phyloP scores from a whole-genome alignment of 2,329 filamentous ascomycete species.

The Hirsutella minnesotensis region DNA sequence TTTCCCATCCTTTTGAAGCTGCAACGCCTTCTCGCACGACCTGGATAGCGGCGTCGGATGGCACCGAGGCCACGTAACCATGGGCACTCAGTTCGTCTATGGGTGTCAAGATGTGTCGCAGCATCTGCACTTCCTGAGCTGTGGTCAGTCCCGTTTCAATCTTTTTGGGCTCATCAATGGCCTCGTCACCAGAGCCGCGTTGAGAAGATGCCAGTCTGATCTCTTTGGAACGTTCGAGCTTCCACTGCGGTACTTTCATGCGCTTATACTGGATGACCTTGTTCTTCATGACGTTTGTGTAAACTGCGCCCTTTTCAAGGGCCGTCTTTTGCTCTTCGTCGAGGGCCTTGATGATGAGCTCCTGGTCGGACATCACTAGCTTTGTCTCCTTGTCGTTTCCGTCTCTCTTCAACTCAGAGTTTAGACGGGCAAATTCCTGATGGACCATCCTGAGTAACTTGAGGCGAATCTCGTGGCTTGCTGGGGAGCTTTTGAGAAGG shows the following conservation, averaged over 20 bases:
- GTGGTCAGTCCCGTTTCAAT: conserved; percentile 60
- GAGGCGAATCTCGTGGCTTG: conserved; percentile 42
- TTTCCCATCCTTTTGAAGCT: conserved; percentile 66
- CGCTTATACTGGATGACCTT: conserved; percentile 65
- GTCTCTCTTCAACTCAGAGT: conserved; percentile 45
- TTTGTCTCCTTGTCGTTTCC: conserved; percentile 33
- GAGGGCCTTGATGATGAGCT: conserved; percentile 55
- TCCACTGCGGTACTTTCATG: conserved; percentile 64
- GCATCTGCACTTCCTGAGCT: conserved; percentile 55
- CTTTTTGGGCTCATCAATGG: conserved; percentile 26
- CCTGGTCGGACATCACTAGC: conserved; percentile 49
- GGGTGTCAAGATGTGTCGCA: conserved; percentile 51
- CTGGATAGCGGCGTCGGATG: conserved; percentile 53
- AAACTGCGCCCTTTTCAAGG: conserved; percentile 55
- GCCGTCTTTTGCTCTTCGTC: conserved; percentile 73
- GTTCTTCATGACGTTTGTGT: conserved; percentile 75
- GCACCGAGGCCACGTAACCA: conserved; percentile 64
- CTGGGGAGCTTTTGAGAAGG: conserved; percentile 45
- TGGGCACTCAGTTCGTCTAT: conserved; percentile 50
- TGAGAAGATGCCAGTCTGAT: conserved; percentile 21
- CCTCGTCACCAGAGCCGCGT: conserved; percentile 14
- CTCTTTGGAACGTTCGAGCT: conserved; percentile 38
- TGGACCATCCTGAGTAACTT: conserved; percentile 53
- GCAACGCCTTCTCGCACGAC: conserved; percentile 53
- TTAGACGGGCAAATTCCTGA: conserved; percentile 53